These are phyloP conservation scores for Russula olivacea DNA, from an alignment of 768 basidiomycete species.

Conservation along the genomic window DNA sequence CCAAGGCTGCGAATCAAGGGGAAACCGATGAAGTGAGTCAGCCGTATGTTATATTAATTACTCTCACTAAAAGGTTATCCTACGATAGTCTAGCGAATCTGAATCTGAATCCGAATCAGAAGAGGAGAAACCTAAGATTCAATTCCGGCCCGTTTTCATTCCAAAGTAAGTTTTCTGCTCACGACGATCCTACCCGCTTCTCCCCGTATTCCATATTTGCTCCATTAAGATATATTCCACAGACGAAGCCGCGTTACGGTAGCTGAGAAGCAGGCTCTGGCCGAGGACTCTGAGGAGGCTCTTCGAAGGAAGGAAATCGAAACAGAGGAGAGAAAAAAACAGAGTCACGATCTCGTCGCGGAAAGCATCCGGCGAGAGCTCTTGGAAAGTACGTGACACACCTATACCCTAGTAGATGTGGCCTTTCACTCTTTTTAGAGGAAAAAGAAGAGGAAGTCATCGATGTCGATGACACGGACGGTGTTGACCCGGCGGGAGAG, in stretches of 20 bases:
- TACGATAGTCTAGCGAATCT: conserved; percentile 71
- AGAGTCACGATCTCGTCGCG: conserved; percentile 88
- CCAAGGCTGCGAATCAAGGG: conserved; percentile 33
- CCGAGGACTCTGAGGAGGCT: conserved; percentile 71
- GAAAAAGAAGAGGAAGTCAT: conserved; percentile 80
- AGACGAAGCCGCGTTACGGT: conserved; percentile 77
- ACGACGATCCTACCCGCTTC: not conserved
- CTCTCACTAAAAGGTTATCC: conserved; percentile 24
- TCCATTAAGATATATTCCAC: conserved; percentile 11
- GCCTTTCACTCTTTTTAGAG: conserved; percentile 44
- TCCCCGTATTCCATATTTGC: not conserved
- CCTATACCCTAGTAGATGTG: conserved; percentile 2
- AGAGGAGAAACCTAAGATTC: conserved; percentile 65
- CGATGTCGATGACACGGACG: conserved; percentile 94
- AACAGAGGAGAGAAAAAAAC: conserved; percentile 75
- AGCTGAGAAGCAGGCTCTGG: conserved; percentile 58
- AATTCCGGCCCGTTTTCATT: conserved; percentile 90
- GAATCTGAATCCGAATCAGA: conserved; percentile 64
- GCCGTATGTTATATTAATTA: conserved; percentile 12
- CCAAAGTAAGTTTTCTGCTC: conserved; percentile 64
- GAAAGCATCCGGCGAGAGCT: conserved; percentile 91
- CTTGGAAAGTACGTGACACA: conserved; percentile 68
- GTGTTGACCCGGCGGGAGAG: conserved; percentile 78
- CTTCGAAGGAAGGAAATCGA: conserved; percentile 63
- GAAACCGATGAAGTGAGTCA: conserved; percentile 43